A percentile compares a stretch with the other conserved stretches of the same genome.
Evolutionary conservation across 202 grass and related monocot genomes (phyloP).

Genomic region (Brachypodium distachyon): DNA sequence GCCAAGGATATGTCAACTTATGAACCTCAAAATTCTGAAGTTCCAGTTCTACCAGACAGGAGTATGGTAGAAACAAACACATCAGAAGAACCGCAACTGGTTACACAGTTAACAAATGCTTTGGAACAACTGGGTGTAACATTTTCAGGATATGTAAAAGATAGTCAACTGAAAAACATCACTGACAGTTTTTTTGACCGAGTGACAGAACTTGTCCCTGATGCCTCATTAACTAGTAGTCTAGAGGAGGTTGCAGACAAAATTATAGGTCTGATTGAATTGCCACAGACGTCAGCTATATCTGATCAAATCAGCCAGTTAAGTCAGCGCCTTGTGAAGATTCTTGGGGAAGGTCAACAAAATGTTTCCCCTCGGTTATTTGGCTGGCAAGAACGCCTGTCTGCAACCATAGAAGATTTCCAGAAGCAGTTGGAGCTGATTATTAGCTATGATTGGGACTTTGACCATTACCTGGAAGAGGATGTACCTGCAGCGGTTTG

Average conservation of each 20-base stretch:
- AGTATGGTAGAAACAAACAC: constrained; percentile 13
- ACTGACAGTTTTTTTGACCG: constrained; percentile 70
- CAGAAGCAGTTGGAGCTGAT: constrained; percentile 85
- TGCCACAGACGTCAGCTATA: constrained; percentile 66
- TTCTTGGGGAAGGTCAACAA: constrained; percentile 77
- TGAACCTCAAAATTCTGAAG: constrained; percentile 31
- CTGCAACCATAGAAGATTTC: constrained; percentile 77
- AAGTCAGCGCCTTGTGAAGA: constrained; percentile 74
- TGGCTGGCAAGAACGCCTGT: constrained; percentile 74
- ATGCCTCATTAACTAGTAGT: constrained; percentile 46
- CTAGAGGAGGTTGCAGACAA: constrained; percentile 71
- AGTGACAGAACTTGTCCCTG: constrained; percentile 70
- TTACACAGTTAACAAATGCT: constrained; percentile 62
- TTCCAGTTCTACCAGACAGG: constrained; percentile 25
- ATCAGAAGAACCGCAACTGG: constrained; percentile 67
- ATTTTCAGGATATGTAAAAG: constrained; percentile 66
- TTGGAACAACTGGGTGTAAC: constrained; percentile 59
- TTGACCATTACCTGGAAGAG: constrained; percentile 93
- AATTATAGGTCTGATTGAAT: constrained; percentile 57
- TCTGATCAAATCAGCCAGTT: constrained; percentile 73
- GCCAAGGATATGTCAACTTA: constrained; percentile 23
- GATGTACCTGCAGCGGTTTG: constrained; percentile 88
- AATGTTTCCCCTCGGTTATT: constrained; percentile 67
- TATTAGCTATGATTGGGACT: constrained; percentile 92
- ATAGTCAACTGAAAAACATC: constrained; percentile 54